Evolutionary conservation across 257 asterid genomes (phyloP).

Genomic region (Petunia secreta): DNA sequence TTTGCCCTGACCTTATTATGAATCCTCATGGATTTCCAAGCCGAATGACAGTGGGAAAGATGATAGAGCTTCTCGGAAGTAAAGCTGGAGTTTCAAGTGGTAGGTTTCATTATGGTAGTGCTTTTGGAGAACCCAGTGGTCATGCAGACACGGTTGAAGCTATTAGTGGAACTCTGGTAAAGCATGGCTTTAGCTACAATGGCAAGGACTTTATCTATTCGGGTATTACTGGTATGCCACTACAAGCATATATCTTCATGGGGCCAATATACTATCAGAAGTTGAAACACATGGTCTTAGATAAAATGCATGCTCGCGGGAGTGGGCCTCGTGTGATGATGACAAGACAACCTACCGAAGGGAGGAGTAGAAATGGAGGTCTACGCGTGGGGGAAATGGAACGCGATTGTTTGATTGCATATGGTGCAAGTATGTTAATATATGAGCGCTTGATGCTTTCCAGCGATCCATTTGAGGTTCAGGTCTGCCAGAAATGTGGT

Average conservation of each 20-base stretch:
- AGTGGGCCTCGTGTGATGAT: constrained; percentile 87
- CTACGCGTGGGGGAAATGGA: constrained; percentile 98
- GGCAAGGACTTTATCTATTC: constrained; percentile 82
- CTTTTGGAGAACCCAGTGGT: constrained; percentile 96
- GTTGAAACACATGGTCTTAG: constrained; percentile 97
- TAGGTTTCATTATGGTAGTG: constrained; percentile 91
- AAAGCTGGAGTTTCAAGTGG: constrained; percentile 96
- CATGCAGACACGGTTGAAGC: constrained; percentile 87
- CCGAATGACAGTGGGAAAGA: constrained; percentile 96
- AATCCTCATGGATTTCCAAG: constrained; percentile 98
- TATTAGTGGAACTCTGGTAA: constrained; percentile 93
- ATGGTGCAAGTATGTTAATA: constrained; percentile 95
- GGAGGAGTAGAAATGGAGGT: constrained; percentile 93
- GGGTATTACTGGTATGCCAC: constrained; percentile 94
- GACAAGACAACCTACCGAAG: constrained; percentile 98
- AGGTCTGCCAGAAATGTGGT: constrained; percentile 94
- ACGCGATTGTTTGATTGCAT: constrained; percentile 97
- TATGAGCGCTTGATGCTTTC: constrained; percentile 91
- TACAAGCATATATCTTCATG: constrained; percentile 95
- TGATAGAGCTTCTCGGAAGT: constrained; percentile 93
- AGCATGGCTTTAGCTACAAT: constrained; percentile 89
- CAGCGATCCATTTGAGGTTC: constrained; percentile 96
- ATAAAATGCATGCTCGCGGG: constrained; percentile 98
- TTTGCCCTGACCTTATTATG: constrained; percentile 95
- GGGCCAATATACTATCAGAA: constrained; percentile 99